Conservation (phyloP, 148 eudicot species). For the Selenicereus undatus region DNA sequence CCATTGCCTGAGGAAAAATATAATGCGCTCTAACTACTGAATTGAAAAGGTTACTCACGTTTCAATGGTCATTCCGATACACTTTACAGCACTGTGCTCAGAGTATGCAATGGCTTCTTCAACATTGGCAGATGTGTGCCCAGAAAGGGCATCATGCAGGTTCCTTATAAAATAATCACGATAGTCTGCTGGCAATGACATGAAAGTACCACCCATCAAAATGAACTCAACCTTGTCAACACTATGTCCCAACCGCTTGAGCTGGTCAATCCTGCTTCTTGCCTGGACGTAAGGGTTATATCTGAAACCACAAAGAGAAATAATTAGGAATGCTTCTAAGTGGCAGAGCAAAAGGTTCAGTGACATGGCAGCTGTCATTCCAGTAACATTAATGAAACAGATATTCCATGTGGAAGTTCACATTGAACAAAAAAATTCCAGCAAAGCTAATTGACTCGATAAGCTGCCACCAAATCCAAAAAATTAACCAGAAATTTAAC, state of each 20-base stretch:
- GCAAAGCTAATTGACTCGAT: too few relatives aligned
- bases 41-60: slow-evolving; percentile 56
- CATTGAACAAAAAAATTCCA: background rate
- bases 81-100: slow-evolving; percentile 89
- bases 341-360: background rate
- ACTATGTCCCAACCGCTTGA: slow-evolving; percentile 95
- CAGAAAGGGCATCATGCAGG: slow-evolving; percentile 97
- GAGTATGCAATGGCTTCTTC: slow-evolving; percentile 97
- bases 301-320: slow-evolving; percentile 39
- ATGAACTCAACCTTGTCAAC: slow-evolving; percentile 99
- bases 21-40: background rate
- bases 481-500: too few relatives aligned
- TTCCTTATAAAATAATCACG: slow-evolving; percentile 91
- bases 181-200: slow-evolving; percentile 94
- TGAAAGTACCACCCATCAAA: slow-evolving; percentile 99
- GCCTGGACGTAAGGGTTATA: slow-evolving; percentile 99
- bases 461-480: too few relatives aligned
- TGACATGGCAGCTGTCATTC: background rate
- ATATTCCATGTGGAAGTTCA: background rate
- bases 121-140: slow-evolving; percentile 94
- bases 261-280: slow-evolving; percentile 95
- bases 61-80: slow-evolving; percentile 99
- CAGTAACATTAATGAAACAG: background rate
- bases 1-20: background rate
- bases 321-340: background rate